Conservation (phyloP, 2,329 filamentous ascomycete species). For the Fusarium irregulare region DNA sequence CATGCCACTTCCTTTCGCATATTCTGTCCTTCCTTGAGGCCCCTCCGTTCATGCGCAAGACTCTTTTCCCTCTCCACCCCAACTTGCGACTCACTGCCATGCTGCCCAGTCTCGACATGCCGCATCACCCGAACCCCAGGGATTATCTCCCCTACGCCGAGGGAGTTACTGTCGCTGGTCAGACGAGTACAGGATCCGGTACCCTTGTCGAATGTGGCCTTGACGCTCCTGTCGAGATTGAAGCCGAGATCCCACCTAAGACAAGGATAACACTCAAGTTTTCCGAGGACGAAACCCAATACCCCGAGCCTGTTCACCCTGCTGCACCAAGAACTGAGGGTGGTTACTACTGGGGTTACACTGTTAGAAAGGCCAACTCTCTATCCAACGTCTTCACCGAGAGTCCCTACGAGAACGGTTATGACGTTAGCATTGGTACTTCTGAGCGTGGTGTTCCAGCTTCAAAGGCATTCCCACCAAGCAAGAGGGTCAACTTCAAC, state of each 20-base stretch:
- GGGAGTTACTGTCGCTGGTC: slow-evolving; percentile 71
- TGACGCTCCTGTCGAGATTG: slow-evolving; percentile 66
- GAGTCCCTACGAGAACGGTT: slow-evolving; percentile 78
- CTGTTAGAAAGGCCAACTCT: slow-evolving; percentile 71
- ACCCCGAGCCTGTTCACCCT: slow-evolving; percentile 72
- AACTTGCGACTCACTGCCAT: slow-evolving; percentile 80
- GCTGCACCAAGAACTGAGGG: slow-evolving; percentile 76
- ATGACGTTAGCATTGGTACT: slow-evolving; percentile 85
- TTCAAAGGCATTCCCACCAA: slow-evolving; percentile 58
- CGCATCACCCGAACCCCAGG: slow-evolving; percentile 79
- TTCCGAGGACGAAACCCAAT: slow-evolving; percentile 58
- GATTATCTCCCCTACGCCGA: slow-evolving; percentile 86
- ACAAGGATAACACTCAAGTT: slow-evolving; percentile 81
- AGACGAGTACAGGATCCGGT: slow-evolving; percentile 56
- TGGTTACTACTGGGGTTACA: slow-evolving; percentile 90
- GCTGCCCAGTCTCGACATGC: slow-evolving; percentile 83
- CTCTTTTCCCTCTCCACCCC: slow-evolving; percentile 81
- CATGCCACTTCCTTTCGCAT: slow-evolving; percentile 82
- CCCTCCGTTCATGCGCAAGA: slow-evolving; percentile 81
- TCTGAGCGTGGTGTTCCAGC: slow-evolving; percentile 77
- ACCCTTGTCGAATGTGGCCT: slow-evolving; percentile 70
- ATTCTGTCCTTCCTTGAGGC: slow-evolving; percentile 85
- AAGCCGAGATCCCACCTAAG: slow-evolving; percentile 72
- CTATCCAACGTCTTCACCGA: slow-evolving; percentile 83
- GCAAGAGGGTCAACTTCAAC: slow-evolving; percentile 64